phyloP scores from a whole-genome alignment of 2,329 filamentous ascomycete genomes.

The Orbilia javanica region DNA sequence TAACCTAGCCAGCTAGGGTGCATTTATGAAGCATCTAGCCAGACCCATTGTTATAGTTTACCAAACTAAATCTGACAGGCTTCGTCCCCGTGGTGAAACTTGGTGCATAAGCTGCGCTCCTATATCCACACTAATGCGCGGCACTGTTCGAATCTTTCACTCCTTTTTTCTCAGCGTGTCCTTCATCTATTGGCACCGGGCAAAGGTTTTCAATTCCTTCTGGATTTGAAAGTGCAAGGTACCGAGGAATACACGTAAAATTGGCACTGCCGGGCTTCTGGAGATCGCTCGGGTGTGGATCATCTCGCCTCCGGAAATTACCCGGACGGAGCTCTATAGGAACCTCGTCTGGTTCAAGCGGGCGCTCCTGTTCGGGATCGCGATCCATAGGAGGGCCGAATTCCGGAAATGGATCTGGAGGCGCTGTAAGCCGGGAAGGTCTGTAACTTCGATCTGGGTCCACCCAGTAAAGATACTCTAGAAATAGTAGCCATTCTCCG shows the following conservation, averaged over 20 bases:
- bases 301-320: neutral
- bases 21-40: too few species aligned
- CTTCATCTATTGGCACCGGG: neutral
- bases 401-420: neutral
- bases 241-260: neutral
- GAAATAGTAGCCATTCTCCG: neutral
- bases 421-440: neutral
- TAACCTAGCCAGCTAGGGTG: too few species aligned
- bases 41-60: too few species aligned
- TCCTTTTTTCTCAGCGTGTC: neutral
- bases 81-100: too few species aligned
- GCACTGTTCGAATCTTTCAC: neutral
- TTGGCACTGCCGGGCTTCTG: too few species aligned
- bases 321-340: too few species aligned
- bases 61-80: too few species aligned
- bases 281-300: neutral
- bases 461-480: neutral
- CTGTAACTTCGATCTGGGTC: neutral
- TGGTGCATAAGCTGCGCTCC: too few species aligned
- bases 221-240: constrained; percentile 8
- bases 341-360: too few species aligned
- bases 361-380: too few species aligned
- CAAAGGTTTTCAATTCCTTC: neutral
- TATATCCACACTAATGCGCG: neutral
- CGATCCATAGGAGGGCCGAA: neutral